Conservation (phyloP, 2,329 filamentous ascomycete species). For the Sporothrix euskadiensis region DNA sequence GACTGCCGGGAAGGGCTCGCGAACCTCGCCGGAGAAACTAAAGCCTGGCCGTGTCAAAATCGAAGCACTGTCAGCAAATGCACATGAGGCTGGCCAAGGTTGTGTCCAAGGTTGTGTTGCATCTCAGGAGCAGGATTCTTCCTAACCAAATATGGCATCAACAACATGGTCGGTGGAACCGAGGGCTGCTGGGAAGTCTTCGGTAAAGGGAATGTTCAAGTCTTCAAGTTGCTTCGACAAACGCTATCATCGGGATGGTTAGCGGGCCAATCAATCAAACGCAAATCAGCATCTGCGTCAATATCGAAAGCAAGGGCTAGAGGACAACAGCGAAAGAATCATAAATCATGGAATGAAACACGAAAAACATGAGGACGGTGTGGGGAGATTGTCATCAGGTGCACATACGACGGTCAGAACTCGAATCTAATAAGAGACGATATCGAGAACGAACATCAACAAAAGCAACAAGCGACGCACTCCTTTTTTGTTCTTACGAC, state of each 20-base stretch:
- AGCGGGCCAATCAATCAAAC: slow-evolving; percentile 18
- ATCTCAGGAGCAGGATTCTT: not conserved
- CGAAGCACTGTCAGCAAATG: not conserved
- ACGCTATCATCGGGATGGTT: slow-evolving; percentile 55
- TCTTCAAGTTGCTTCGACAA: slow-evolving; percentile 82
- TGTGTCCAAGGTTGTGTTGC: not conserved
- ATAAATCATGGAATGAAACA: not conserved
- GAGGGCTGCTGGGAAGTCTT: slow-evolving; percentile 72
- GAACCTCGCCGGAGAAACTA: slow-evolving; percentile 86
- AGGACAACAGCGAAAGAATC: not conserved
- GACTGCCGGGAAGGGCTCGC: slow-evolving; percentile 85
- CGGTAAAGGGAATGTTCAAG: slow-evolving; percentile 77
- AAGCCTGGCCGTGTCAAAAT: slow-evolving; percentile 60
- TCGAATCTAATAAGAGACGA: not conserved
- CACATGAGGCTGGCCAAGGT: not conserved
- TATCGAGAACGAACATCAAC: not conserved
- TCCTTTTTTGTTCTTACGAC: not conserved
- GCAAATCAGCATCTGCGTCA: not conserved
- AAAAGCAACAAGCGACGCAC: not conserved
- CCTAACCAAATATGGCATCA: slow-evolving; percentile 85
- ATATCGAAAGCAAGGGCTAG: not conserved
- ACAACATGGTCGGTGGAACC: slow-evolving; percentile 74
- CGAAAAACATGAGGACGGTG: not conserved
- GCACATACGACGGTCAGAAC: not conserved
- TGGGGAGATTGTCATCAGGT: not conserved